Percentiles rank a stretch among this genome's conserved stretches.
These are phyloP conservation scores for Sporothrix brunneoviolacea DNA, from an alignment of 2,329 filamentous ascomycete species.

Conservation along the genomic window DNA sequence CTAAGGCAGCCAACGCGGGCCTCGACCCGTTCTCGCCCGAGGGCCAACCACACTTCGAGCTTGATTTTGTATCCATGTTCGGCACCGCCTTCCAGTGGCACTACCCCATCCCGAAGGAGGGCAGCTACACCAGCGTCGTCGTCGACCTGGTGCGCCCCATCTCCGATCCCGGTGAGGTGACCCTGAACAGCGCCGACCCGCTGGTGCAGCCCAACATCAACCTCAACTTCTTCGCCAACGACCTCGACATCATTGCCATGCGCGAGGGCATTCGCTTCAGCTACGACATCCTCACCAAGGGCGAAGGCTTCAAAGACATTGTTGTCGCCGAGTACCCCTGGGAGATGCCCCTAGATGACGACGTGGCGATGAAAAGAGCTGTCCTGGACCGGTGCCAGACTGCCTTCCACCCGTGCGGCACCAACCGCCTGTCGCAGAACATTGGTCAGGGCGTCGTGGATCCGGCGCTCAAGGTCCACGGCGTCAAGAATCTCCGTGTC, in stretches of 20 bases:
- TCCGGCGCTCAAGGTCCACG: constrained; percentile 43
- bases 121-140: constrained; percentile 50
- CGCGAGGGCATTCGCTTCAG: constrained; percentile 49
- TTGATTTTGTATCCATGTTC: constrained; percentile 57
- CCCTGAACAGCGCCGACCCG: constrained; percentile 48
- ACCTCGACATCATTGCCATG: constrained; percentile 50
- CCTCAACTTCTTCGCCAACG: constrained; percentile 52
- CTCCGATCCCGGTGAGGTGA: constrained; percentile 45
- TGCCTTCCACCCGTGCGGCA: constrained; percentile 53
- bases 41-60: constrained; percentile 54
- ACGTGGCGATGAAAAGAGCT: constrained; percentile 48
- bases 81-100: constrained; percentile 42
- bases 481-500: constrained; percentile 45
- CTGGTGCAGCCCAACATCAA: constrained; percentile 52
- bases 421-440: constrained; percentile 43
- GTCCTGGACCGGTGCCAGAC: constrained; percentile 54
- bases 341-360: constrained; percentile 49
- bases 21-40: constrained; percentile 48
- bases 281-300: constrained; percentile 50
- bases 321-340: constrained; percentile 50
- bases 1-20: constrained; percentile 36
- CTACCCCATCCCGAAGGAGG: constrained; percentile 33
- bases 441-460: constrained; percentile 48
- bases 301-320: constrained; percentile 50
- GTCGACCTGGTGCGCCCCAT: constrained; percentile 38